Conservation (phyloP, 2,329 filamentous ascomycete genomes). For the Fusarium liriodendri region DNA sequence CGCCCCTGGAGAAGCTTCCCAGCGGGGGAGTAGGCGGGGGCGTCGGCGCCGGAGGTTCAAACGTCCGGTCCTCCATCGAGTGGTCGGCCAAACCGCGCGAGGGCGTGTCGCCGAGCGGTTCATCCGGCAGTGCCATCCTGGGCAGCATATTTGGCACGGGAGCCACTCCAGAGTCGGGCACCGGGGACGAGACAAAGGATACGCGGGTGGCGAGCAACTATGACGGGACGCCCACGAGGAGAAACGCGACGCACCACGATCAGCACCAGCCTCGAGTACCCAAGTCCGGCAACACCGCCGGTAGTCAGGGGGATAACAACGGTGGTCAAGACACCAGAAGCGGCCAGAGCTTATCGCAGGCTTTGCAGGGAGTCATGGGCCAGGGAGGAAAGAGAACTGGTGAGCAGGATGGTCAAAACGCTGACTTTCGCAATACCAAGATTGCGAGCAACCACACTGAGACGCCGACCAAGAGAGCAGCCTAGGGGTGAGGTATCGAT, state of each 20-base stretch:
- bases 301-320: neutral
- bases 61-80: conserved; percentile 44
- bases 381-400: conserved; percentile 20
- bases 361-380: conserved; percentile 14
- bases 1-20: conserved; percentile 46
- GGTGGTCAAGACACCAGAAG: neutral
- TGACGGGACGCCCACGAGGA: conserved; percentile 26
- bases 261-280: conserved; percentile 20
- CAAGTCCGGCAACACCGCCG: neutral
- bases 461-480: conserved; percentile 15
- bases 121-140: conserved; percentile 22
- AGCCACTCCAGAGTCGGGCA: conserved; percentile 18
- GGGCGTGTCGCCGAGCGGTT: conserved; percentile 11
- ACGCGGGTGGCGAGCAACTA: conserved; percentile 33
- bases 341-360: neutral
- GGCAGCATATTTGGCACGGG: conserved; percentile 42
- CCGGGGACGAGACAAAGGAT: conserved; percentile 26
- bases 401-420: conserved; percentile 15
- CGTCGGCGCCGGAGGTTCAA: conserved; percentile 43
- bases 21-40: conserved; percentile 49
- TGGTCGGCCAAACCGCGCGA: conserved; percentile 29
- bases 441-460: conserved; percentile 33
- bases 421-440: conserved; percentile 20
- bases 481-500: neutral
- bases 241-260: conserved; percentile 16